Conservation (phyloP, 441 rosid species). For the Bruguiera hainesii region DNA sequence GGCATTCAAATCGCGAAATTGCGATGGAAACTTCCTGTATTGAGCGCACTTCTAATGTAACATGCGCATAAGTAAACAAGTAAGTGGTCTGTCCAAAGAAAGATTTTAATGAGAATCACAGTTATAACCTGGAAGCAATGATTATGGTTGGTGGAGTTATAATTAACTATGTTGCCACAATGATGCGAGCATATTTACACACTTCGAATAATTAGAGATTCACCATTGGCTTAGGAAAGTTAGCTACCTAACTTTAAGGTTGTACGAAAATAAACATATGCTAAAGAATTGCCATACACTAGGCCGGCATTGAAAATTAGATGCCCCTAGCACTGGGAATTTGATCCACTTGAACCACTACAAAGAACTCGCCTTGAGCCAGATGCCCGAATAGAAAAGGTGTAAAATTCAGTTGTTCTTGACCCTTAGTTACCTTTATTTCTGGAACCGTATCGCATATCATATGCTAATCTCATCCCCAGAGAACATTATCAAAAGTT, state of each 20-base stretch:
- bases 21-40: not conserved
- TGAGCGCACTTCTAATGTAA: too few relatives aligned
- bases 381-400: conserved; percentile 9
- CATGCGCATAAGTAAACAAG: too few relatives aligned
- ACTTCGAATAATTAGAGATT: not conserved
- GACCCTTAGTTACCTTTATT: not conserved
- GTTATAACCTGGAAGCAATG: not conserved
- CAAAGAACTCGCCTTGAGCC: conserved; percentile 18
- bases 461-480: not conserved
- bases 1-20: conserved; percentile 4
- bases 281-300: not conserved
- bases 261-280: not conserved
- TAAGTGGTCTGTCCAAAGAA: not conserved
- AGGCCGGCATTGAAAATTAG: conserved; percentile 6
- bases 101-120: too few relatives aligned
- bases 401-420: not conserved
- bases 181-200: conserved; percentile 17
- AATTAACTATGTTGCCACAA: conserved; percentile 10
- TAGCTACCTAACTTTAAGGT: conserved; percentile 17
- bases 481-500: conserved; percentile 3
- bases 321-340: conserved; percentile 7
- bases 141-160: conserved; percentile 7
- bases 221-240: conserved; percentile 6
- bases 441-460: not conserved
- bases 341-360: not conserved